A percentile compares a stretch with the other conserved stretches of the same genome.
Conservation (phyloP, 805 yeast genomes). For the Cyberlindnera nakhonratchasimensis region DNA sequence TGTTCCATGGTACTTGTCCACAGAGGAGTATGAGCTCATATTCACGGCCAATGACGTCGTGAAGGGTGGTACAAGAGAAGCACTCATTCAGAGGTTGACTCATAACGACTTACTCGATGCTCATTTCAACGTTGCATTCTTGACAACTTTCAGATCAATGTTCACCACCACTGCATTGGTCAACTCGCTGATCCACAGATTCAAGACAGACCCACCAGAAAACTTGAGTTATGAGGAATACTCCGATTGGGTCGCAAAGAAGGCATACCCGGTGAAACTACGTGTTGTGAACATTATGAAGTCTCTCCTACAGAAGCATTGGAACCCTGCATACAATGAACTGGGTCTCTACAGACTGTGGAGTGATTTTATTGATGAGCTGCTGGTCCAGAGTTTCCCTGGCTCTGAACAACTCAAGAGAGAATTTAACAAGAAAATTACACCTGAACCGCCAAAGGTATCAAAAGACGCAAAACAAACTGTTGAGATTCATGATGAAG, state of each 20-base stretch:
- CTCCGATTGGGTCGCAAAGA: slow-evolving; percentile 68
- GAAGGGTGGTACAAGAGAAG: slow-evolving; percentile 80
- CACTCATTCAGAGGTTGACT: slow-evolving; percentile 76
- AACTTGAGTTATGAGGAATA: slow-evolving; percentile 82
- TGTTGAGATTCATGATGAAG: slow-evolving; percentile 3
- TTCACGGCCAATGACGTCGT: slow-evolving; percentile 68
- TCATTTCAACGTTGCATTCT: slow-evolving; percentile 62
- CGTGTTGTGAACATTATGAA: slow-evolving; percentile 67
- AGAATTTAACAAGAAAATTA: slow-evolving; percentile 35
- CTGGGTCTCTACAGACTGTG: slow-evolving; percentile 36
- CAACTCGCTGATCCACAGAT: slow-evolving; percentile 57
- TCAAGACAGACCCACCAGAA: slow-evolving; percentile 76
- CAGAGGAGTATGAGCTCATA: slow-evolving; percentile 56
- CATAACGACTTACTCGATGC: slow-evolving; percentile 64
- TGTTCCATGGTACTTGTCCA: slow-evolving; percentile 69
- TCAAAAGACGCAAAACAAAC: slow-evolving; percentile 3
- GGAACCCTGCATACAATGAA: slow-evolving; percentile 61
- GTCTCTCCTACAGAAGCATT: slow-evolving; percentile 61
- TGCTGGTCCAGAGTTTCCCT: slow-evolving; percentile 40
- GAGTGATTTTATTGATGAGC: slow-evolving; percentile 38
- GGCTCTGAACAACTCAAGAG: slow-evolving; percentile 40
- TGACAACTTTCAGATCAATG: slow-evolving; percentile 74
- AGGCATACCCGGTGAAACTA: slow-evolving; percentile 61
- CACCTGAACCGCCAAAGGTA: slow-evolving; percentile 4
- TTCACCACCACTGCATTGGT: slow-evolving; percentile 63